Base-by-base conservation (phyloP, 2,329 filamentous ascomycete species). In the Pseudocercospora fijiensis region DNA sequence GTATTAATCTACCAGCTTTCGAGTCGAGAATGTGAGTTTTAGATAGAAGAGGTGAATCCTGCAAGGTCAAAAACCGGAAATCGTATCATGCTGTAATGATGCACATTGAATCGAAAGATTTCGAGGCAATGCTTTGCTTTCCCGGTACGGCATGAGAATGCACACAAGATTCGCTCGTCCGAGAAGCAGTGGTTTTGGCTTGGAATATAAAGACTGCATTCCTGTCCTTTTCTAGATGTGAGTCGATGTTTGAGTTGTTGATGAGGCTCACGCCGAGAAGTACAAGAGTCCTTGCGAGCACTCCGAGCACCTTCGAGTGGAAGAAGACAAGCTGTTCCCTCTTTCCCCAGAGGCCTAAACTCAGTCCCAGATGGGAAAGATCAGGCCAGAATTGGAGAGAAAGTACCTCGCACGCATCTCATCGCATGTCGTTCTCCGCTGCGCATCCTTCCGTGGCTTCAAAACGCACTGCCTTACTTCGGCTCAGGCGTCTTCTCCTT, bases 401-500 rank as follows among this genome's bases (percentile, higher is more conserved):
- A n/a, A n/a, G 33, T 58, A 26, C 20, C 27, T 58, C 24, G 11
- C 30, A 43, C 4, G 6, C 37, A n/a, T 22, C 22, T 49, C 24
- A 24, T 10, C 9, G 20, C 24, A 1, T 13, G 22, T 20, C 16
- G 33, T 11, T 33, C 53, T 16, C n/a, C 4, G 7, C 22, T 26
- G 24, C 57, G 45, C 18, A 26, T 22, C 26, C 43, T 18, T 13
- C 7, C 37, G 26, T 26, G 41, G 22, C 22, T 16, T 20, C 26
- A 16, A 8, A 9, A 7, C 26, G 27, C 49, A 30, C 4, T 13
- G n/a, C 45, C 49, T 59, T 63, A 37, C 41, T 28, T 24, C 24
- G 62, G 61, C 61, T 66, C 62, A 4, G 65, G 64, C 24, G 68
- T 69, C 67, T 68, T 68, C 33, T 69, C 64, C 64, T 69, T 67